Percentiles rank a stretch among this genome's conserved stretches.
These are phyloP conservation scores for Fusarium verticillioides DNA, from an alignment of 2,329 filamentous ascomycete genomes.

Conservation along the genomic window DNA sequence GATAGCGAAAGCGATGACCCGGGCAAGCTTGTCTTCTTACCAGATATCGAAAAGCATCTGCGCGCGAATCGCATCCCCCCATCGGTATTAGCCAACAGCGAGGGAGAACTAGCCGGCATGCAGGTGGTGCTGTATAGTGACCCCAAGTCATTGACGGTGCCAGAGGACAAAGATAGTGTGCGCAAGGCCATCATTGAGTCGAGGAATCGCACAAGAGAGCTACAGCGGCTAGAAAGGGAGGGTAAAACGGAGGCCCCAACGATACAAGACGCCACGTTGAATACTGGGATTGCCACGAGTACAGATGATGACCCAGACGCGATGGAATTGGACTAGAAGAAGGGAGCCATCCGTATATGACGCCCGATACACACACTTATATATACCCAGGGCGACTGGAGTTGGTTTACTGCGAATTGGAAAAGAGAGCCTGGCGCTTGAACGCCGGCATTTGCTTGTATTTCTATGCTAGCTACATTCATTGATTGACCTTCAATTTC, in stretches of 20 bases:
- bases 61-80: slow-evolving; percentile 75
- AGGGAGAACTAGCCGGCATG: slow-evolving; percentile 68
- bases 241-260: slow-evolving; percentile 18
- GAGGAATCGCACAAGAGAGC: slow-evolving; percentile 72
- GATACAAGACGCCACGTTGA: slow-evolving; percentile 18
- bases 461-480: slow-evolving; percentile 25
- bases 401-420: slow-evolving; percentile 27
- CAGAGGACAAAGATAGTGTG: slow-evolving; percentile 80
- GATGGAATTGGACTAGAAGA: slow-evolving; percentile 72
- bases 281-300: slow-evolving; percentile 17
- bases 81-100: slow-evolving; percentile 69
- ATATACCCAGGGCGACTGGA: slow-evolving; percentile 44
- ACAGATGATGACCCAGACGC: slow-evolving; percentile 64
- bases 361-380: slow-evolving; percentile 15
- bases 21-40: slow-evolving; percentile 78
- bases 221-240: slow-evolving; percentile 58
- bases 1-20: slow-evolving; percentile 57
- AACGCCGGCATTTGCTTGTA: slow-evolving; percentile 17
- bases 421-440: neutral
- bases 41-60: slow-evolving; percentile 86
- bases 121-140: slow-evolving; percentile 88
- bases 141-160: slow-evolving; percentile 79
- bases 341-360: neutral
- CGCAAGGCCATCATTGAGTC: slow-evolving; percentile 86
- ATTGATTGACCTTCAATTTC: slow-evolving; percentile 28